phyloP scores from a whole-genome alignment of 2,329 filamentous ascomycete genomes.

The Thermoascus crustaceus region DNA sequence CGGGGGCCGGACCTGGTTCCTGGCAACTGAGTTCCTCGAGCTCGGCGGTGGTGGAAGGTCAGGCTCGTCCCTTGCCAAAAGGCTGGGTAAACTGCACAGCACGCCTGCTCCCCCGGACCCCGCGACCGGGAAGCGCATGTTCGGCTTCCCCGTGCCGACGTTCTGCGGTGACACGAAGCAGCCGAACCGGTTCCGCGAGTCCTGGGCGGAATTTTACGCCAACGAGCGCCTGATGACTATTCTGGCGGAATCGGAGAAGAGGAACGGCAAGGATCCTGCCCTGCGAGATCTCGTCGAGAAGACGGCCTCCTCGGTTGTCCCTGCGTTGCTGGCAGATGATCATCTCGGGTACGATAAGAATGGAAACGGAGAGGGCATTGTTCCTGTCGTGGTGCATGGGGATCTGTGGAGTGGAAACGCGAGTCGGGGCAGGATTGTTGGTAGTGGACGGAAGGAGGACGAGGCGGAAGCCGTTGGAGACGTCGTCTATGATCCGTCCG shows the following conservation, averaged over 20 bases:
- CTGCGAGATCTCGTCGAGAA: conserved; percentile 57
- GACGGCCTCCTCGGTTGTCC: conserved; percentile 59
- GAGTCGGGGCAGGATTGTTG: conserved; percentile 54
- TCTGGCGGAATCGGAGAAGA: conserved; percentile 46
- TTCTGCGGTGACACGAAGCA: conserved; percentile 82
- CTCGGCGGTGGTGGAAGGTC: conserved; percentile 43
- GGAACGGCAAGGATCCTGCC: conserved; percentile 57
- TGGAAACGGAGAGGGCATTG: conserved; percentile 47
- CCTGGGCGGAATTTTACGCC: conserved; percentile 82
- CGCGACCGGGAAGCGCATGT: conserved; percentile 43
- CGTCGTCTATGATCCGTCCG: conserved; percentile 73
- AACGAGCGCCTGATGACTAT: conserved; percentile 65
- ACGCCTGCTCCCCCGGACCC: conserved; percentile 54
- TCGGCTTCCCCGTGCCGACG: conserved; percentile 76
- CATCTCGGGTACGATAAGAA: conserved; percentile 47
- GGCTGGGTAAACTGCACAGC: conserved; percentile 71
- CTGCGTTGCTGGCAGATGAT: conserved; percentile 61
- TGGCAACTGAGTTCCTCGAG: conserved; percentile 74
- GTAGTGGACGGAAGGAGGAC: conserved; percentile 24
- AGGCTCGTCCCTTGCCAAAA: conserved; percentile 56
- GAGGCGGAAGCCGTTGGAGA: conserved; percentile 52
- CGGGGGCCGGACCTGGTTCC: conserved; percentile 40
- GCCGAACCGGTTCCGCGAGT: conserved; percentile 62
- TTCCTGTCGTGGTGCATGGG: conserved; percentile 78
- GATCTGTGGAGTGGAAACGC: conserved; percentile 93